phyloP scores from a whole-genome alignment of 148 eudicot species.

The Arctostaphylos glauca region DNA sequence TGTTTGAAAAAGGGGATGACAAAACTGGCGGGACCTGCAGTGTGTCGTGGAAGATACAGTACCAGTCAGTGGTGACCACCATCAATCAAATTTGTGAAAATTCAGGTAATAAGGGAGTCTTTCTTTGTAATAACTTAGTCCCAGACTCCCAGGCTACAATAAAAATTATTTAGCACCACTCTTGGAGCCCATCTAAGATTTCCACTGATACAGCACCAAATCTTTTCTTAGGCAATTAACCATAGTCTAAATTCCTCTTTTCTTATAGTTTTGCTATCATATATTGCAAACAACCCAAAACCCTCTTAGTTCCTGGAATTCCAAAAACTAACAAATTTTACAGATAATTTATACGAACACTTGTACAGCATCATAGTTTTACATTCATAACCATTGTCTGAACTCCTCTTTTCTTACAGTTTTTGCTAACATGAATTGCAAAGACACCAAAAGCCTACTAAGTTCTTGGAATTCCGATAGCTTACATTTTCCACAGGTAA shows the following conservation, averaged over 20 bases:
- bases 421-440: not conserved
- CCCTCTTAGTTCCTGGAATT: not conserved
- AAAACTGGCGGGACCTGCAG: conserved; percentile 66
- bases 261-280: not conserved
- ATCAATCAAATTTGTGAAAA: not conserved
- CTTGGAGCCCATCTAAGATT: not conserved
- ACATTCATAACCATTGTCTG: not conserved
- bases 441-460: not conserved
- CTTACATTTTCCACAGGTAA: not conserved
- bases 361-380: not conserved
- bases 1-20: conserved; percentile 49
- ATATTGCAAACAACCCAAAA: not conserved
- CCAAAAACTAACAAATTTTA: not conserved
- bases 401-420: not conserved
- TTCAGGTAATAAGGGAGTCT: not conserved
- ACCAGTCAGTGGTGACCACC: not conserved
- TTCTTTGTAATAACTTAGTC: not conserved
- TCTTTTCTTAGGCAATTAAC: not conserved
- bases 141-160: not conserved
- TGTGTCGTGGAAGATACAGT: not conserved
- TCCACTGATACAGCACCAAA: not conserved
- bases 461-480: not conserved
- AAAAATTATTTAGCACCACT: not conserved
- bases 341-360: not conserved
- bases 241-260: not conserved